These are phyloP conservation scores for Oleoguttula mirabilis DNA, from an alignment of 495 filamentous ascomycete species.

Conservation along the genomic window DNA sequence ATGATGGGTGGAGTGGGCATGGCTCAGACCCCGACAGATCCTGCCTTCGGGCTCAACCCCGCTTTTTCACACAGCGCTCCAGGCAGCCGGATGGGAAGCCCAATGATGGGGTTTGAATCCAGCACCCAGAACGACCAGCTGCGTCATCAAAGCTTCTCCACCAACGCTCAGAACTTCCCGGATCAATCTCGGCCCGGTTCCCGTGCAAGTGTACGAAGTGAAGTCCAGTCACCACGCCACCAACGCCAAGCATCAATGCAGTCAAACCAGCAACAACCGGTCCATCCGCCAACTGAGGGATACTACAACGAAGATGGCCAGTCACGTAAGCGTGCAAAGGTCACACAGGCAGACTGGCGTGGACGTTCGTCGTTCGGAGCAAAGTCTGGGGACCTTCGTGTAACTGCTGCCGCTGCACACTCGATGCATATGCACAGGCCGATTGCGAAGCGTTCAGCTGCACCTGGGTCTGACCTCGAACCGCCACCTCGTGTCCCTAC, in stretches of 20 bases:
- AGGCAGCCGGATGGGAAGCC: constrained; percentile 30
- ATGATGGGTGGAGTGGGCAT: constrained; percentile 10
- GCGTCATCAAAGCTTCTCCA: constrained; percentile 20
- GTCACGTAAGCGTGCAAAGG: constrained; percentile 59
- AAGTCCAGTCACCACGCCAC: constrained; percentile 6
- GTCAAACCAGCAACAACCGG: constrained; percentile 1
- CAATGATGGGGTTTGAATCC: constrained; percentile 32
- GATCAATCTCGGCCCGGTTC: constrained; percentile 22
- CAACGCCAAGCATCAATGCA: constrained; percentile 16
- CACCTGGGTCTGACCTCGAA: constrained; percentile 43
- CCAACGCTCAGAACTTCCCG: constrained; percentile 11
- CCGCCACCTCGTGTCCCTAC: constrained; percentile 73
- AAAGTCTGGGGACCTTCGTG: constrained; percentile 66
- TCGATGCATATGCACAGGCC: constrained; percentile 80
- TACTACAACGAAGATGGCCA: constrained; percentile 29
- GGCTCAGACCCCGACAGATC: constrained; percentile 19
- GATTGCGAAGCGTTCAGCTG: constrained; percentile 46
- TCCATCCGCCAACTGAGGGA: constrained; percentile 9
- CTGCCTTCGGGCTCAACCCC: constrained; percentile 16
- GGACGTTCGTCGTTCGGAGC: constrained; percentile 56
- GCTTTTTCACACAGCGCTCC: constrained; percentile 24
- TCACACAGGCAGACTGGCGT: constrained; percentile 55
- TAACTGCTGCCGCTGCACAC: constrained; percentile 74
- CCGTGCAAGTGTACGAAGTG: constrained; percentile 26
- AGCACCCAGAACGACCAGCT: constrained; percentile 12